phyloP scores from a whole-genome alignment of 352 stramenopile species.

The Globisporangium nunn region DNA sequence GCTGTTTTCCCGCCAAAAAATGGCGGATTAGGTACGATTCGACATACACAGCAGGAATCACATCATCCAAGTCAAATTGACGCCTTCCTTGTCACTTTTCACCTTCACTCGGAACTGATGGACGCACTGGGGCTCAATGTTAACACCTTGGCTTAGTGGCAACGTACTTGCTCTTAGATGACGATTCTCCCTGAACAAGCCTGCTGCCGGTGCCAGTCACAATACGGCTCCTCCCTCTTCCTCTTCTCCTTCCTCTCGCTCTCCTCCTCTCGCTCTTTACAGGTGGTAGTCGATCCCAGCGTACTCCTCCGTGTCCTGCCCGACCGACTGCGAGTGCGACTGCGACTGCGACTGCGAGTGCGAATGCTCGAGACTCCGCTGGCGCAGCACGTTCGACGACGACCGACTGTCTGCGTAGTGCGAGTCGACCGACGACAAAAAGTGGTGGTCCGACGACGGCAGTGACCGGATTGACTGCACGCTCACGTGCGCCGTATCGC shows the following conservation, averaged over 20 bases:
- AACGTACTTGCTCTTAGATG: too few species aligned
- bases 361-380: slow-evolving; percentile 47
- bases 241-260: background rate
- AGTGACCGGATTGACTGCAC: slow-evolving; percentile 71
- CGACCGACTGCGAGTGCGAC: slow-evolving; percentile 64
- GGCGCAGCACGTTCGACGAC: slow-evolving; percentile 36
- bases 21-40: background rate
- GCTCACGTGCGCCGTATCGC: slow-evolving; percentile 41
- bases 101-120: too few species aligned
- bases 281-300: slow-evolving; percentile 83
- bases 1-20: background rate
- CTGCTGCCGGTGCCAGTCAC: too few species aligned
- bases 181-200: too few species aligned
- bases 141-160: too few species aligned
- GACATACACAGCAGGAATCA: background rate
- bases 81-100: too few species aligned
- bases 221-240: background rate
- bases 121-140: too few species aligned
- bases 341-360: slow-evolving; percentile 26
- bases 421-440: slow-evolving; percentile 45
- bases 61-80: background rate
- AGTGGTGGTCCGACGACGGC: slow-evolving; percentile 54
- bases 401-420: slow-evolving; percentile 56
- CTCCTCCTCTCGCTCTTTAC: slow-evolving; percentile 8
- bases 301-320: slow-evolving; percentile 78